Evolutionary conservation across 1,139 yeast species (phyloP).

Genomic region (Pichia sp.): DNA sequence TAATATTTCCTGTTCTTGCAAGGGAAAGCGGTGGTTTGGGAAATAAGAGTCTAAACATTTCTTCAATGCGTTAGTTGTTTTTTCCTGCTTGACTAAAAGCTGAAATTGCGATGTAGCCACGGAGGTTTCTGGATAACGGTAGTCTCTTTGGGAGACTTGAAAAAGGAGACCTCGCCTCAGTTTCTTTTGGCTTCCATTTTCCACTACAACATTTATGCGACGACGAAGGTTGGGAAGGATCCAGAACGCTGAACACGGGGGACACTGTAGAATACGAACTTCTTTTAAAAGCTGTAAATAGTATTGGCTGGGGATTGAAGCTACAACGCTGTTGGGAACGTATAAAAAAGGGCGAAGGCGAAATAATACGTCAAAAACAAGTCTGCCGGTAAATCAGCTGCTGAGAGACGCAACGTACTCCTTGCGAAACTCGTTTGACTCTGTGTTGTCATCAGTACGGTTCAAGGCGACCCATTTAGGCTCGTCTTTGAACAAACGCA

Average conservation of each 20-base stretch:
- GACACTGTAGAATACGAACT: neutral
- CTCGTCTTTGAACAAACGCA: conserved; percentile 86
- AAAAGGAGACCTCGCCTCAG: neutral
- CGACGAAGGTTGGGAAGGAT: no score
- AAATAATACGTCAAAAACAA: neutral
- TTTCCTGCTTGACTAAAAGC: neutral
- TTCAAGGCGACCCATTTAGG: conserved; percentile 94
- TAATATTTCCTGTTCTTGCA: neutral
- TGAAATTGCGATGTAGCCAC: no score
- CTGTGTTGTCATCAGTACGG: conserved; percentile 42
- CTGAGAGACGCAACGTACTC: conserved; percentile 19
- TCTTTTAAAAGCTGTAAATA: neutral
- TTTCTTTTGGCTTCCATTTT: no score
- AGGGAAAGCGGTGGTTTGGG: neutral
- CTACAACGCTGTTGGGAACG: neutral
- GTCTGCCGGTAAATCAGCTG: neutral
- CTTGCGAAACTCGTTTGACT: conserved; percentile 22
- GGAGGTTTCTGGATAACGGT: no score
- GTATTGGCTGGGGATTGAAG: neutral
- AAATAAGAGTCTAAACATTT: conserved; percentile 3
- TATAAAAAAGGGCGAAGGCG: neutral
- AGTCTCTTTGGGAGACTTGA: neutral
- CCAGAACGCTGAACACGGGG: no score
- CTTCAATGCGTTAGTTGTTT: neutral
- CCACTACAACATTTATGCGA: no score